Base-by-base conservation (phyloP, 352 stramenopile genomes). In the Phytophthora agathidicida region DNA sequence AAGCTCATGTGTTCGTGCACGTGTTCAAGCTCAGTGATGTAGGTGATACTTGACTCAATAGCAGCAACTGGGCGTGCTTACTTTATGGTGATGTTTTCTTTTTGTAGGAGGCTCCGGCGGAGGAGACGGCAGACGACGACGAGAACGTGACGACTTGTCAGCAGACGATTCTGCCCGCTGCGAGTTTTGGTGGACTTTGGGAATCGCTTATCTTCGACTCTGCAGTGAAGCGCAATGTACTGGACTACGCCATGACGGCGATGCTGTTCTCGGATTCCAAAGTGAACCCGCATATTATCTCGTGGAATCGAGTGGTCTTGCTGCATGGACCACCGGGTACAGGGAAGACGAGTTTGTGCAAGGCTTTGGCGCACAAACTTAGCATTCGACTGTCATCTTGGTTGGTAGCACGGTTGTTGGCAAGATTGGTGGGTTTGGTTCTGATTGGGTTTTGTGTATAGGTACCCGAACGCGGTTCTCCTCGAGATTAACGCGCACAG, bases 401-500 rank as follows among this genome's bases (percentile, higher is more conserved):
- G 61, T 97, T 77, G 24, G 60, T 48, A 2, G 3, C 8, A 0
- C 14, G 23, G 23, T 31, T 31, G 14, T 31, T 33, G 36, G 19
- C 17, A 39, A 14, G 20, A 22, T 23, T 26, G 20, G 1, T 11
- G 9, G 16, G 14, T 48, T 2, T 48, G 3, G 17, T 36, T 31
- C 22, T 62, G 14, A 52, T 16, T 54, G 16, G 38, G 2, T 1
- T 38, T 49, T 4, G 36, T 23, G 17, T 60, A 14, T 52, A 89
- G 82, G 56, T 91, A 77, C 33, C 66, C 73, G 16, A 84, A 79
- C 28, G 83, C 86, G 16, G 74, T 85, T 20, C 57, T 98, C 17
- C 60, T 98, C 10, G 93, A 98, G 60, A 94, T 98, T 47, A 97
- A 98, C 23, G 91, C 89, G 7, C 93, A 98, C 69, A 97, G 85